Evolutionary conservation across 1,284 basidiomycete genomes (phyloP), one percentile per base, ranked within the genome.

Genomic region (Heterobasidion irregulare): DNA sequence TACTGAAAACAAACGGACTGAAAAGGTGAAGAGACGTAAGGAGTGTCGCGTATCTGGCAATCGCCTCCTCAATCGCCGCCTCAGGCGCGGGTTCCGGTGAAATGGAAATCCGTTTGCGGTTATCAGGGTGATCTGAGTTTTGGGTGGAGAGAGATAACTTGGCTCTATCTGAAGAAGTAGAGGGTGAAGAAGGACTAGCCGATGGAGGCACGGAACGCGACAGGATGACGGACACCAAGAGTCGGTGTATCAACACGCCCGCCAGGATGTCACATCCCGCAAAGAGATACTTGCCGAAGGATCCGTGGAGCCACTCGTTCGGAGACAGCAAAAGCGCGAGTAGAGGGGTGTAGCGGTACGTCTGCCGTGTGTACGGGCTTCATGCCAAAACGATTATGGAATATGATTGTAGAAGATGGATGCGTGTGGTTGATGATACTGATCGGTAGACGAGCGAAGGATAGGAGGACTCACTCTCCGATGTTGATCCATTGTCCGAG

Each of bases 331-430:
- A 67, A 1, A 94, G 69, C 1, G 96, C 92, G 8, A 99, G 79
- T 34, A 99, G 73, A 3, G 96, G 96, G 1, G 96, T 99, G 69
- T 99, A 99, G 5, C 96, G 87, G 69, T 97, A 99, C 1, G 97
- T 99, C 59, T 89, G 83, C 50, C 96, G 80, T n/a, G 78, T 80
- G 67, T 98, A 99, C 2, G 97, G 97, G 64, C 94, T 95, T 58
- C 26, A 47, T 6, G 46, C 41, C 13, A 44, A 0, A 13, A 8
- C 46, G 15, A 47, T 47, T 7, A 41, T n/a, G 38, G 38, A 41
- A 12, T 12, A 41, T 6, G 38, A 41, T n/a, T 0, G 38, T n/a
- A 41, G 46, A 16, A 47, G 18, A 47, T 10, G 16, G 46, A 15
- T 18, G 16, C 41, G 41, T 32, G 26, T 47, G 46, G 26, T 47